A percentile compares a stretch with the other conserved stretches of the same genome.
These are phyloP conservation scores for Suillus subaureus DNA, from an alignment of 768 basidiomycete genomes.

Conservation along the genomic window DNA sequence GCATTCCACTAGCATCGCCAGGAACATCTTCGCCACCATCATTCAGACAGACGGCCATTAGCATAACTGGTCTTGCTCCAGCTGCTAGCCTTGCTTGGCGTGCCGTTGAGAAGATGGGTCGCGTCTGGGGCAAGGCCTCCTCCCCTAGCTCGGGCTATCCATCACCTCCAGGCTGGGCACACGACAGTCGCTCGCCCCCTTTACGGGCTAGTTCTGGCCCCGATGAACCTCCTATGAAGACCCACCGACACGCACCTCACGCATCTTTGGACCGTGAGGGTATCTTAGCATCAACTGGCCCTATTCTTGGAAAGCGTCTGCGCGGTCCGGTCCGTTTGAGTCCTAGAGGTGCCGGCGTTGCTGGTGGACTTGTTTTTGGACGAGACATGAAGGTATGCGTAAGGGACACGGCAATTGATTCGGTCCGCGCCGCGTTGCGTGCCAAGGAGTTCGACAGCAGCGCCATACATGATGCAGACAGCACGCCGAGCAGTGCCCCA, in stretches of 20 bases:
- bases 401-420: conserved; percentile 54
- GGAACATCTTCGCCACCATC: conserved; percentile 30
- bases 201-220: conserved; percentile 44
- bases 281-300: conserved; percentile 42
- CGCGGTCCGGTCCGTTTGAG: conserved; percentile 52
- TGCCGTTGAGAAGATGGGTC: conserved; percentile 77
- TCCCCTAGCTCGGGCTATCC: conserved; percentile 46
- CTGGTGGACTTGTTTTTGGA: conserved; percentile 67
- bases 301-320: conserved; percentile 55
- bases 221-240: conserved; percentile 26
- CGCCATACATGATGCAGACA: not conserved
- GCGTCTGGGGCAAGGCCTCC: conserved; percentile 52
- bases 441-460: conserved; percentile 9
- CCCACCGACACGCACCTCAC: conserved; percentile 53
- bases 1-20: conserved; percentile 11
- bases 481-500: conserved; percentile 3
- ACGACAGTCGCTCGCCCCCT: conserved; percentile 34
- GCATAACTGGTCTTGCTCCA: conserved; percentile 71
- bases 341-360: conserved; percentile 33
- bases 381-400: conserved; percentile 57
- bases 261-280: conserved; percentile 53
- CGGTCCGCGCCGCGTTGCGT: conserved; percentile 15
- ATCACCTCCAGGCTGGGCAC: conserved; percentile 45
- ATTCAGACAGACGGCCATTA: conserved; percentile 68
- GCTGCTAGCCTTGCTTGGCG: conserved; percentile 76